Percentiles rank a stretch among this genome's conserved stretches.
These are phyloP conservation scores for Cynanchum wilfordii DNA, from an alignment of 257 asterid species.

Conservation along the genomic window DNA sequence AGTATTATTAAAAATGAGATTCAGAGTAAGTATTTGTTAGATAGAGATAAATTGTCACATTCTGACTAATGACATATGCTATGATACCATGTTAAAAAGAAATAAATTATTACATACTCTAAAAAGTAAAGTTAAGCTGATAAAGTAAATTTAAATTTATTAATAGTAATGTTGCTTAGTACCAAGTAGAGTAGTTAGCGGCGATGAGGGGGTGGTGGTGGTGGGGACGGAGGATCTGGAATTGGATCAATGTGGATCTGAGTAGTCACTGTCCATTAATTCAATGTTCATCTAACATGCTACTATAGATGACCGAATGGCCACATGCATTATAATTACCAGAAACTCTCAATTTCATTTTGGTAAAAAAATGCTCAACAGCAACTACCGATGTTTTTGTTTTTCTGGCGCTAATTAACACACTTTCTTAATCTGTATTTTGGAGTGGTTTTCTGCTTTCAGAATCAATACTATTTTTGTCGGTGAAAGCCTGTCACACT, in stretches of 20 bases:
- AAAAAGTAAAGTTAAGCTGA: too few relatives aligned
- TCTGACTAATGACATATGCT: too few relatives aligned
- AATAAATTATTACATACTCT: too few relatives aligned
- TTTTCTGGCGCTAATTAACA: background rate
- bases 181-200: background rate
- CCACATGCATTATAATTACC: background rate
- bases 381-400: too few relatives aligned
- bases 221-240: constrained; percentile 3
- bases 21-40: too few relatives aligned
- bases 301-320: background rate
- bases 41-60: too few relatives aligned
- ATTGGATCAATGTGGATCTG: background rate
- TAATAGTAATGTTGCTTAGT: background rate
- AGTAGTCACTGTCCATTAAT: constrained; percentile 7
- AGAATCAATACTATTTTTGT: background rate
- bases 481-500: background rate
- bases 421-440: too few relatives aligned
- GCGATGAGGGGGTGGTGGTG: too few relatives aligned
- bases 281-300: constrained; percentile 10
- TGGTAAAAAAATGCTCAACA: background rate
- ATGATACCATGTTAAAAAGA: too few relatives aligned
- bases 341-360: background rate
- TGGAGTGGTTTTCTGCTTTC: background rate
- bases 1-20: too few relatives aligned
- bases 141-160: too few relatives aligned